These are phyloP conservation scores for Colletotrichum ledebouriae DNA, from an alignment of 2,329 filamentous ascomycete genomes.

Conservation along the genomic window DNA sequence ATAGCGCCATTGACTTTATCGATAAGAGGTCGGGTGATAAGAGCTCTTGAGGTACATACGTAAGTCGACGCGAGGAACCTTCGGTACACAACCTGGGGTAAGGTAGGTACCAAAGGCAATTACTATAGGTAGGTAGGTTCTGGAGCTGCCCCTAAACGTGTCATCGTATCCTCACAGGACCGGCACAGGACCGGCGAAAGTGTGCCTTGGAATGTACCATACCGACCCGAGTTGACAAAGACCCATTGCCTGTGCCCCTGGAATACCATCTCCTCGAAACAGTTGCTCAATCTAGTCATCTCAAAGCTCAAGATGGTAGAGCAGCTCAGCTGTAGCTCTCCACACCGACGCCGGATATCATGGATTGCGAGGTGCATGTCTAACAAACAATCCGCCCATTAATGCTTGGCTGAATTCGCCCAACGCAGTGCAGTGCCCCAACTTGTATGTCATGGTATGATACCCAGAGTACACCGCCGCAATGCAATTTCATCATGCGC, in stretches of 20 bases:
- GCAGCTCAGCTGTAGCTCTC: neutral
- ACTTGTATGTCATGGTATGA: neutral
- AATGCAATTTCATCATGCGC: slow-evolving; percentile 35
- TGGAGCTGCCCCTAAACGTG: neutral
- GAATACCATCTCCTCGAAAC: no score
- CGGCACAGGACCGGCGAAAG: neutral
- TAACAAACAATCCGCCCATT: slow-evolving; percentile 23
- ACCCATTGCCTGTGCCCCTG: neutral
- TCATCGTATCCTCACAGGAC: slow-evolving; percentile 2
- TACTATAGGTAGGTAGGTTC: no score
- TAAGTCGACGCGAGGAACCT: no score
- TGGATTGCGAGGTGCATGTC: slow-evolving; percentile 25
- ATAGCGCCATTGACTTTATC: slow-evolving; percentile 5
- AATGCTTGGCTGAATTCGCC: slow-evolving; percentile 16
- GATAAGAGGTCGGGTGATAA: neutral
- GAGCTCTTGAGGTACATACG: neutral
- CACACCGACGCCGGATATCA: slow-evolving; percentile 37
- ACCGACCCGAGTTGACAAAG: neutral
- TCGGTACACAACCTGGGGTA: no score
- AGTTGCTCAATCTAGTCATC: neutral
- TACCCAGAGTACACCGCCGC: slow-evolving; percentile 32
- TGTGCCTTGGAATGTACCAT: neutral
- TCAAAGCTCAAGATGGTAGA: neutral
- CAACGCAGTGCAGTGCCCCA: slow-evolving; percentile 9
- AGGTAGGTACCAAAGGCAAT: no score